Evolutionary conservation across 768 basidiomycete species (phyloP).

Genomic region (Nevesoporus exiguus): DNA sequence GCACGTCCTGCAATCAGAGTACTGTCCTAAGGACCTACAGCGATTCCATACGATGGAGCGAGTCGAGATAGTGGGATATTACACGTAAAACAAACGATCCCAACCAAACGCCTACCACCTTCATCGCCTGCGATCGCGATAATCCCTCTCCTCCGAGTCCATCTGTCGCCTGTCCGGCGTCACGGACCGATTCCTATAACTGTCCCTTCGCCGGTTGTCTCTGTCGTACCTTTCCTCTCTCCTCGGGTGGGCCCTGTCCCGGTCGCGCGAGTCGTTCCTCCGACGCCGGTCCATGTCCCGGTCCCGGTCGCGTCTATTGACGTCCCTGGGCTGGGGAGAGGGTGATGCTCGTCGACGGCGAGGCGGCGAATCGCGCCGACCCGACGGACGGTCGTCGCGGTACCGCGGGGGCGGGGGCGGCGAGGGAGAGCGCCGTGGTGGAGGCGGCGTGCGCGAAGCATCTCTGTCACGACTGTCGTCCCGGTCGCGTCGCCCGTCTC

Average conservation of each 20-base stretch:
- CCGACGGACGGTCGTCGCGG: conserved; percentile 18
- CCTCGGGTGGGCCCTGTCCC: conserved; percentile 15
- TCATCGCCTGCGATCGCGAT: conserved; percentile 28
- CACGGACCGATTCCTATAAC: conserved; percentile 20
- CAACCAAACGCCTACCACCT: not conserved
- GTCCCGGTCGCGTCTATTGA: conserved; percentile 22
- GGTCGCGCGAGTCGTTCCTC: conserved; percentile 26
- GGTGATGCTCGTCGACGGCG: conserved; percentile 21
- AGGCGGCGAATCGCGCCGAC: conserved; percentile 27
- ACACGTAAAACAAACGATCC: conserved; percentile 1
- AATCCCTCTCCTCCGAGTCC: conserved; percentile 24
- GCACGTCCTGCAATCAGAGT: not conserved
- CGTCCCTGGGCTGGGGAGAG: conserved; percentile 22
- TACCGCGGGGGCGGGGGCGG: conserved; percentile 26
- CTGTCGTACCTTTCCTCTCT: conserved; percentile 23
- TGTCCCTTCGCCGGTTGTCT: conserved; percentile 22
- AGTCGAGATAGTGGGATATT: not conserved
- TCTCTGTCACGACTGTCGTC: conserved; percentile 26
- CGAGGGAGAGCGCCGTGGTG: conserved; percentile 27
- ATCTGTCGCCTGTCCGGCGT: conserved; percentile 23
- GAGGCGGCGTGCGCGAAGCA: conserved; percentile 35
- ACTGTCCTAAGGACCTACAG: not conserved
- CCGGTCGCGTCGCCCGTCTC: conserved; percentile 14
- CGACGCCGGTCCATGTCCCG: conserved; percentile 26
- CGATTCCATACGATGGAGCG: not conserved